Base-by-base conservation (phyloP, 257 asterid genomes). In the Anisodus tanguticus region DNA sequence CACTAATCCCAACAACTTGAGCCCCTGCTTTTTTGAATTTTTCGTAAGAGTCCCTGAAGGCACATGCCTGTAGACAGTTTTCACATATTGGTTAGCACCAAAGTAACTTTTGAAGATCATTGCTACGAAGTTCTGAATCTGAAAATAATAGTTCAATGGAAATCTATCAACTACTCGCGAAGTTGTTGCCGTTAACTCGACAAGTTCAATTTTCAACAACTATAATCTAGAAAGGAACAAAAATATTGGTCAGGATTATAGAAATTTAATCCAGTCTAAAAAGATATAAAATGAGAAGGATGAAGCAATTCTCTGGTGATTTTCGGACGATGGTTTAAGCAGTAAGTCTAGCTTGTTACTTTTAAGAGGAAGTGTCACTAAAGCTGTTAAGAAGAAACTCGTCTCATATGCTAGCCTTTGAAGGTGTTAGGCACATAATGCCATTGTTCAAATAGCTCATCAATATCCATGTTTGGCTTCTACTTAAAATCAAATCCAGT, bases 21-120 rank as follows among this genome's bases (percentile, higher is more conserved):
- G 99, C 98, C 87, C 99, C 99, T 6, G 98, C 98, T 90, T 97
- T 97, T 94, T 97, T 97, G 80, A 97, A 97, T 84, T 95, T 95
- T 83, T 95, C 98, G 5, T 97, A 97, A 2, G 99, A 97, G 88
- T 97, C 99, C 86, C 99, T 91, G 86, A 97, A 97, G 72, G 99
- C 96, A 84, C 99, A 97, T 49, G 98, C 99, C 98, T 97, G 95
- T 47, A 83, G 82, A 87, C 79, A 82, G 62, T 66, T 63, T 35
- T 47, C 47, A 82, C 79, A 82, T 43, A 47, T 64, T 13, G 53
- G 47, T 81, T 60, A 81, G n/a, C 10, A 43, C 17, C 22, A 8
- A 70, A 19, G 77, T 12, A 53, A 77, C 26, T 49, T 49, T 13
- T 19, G 41, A 22, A 72, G 59, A 72, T 19, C 80, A 72, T 47